phyloP scores from a whole-genome alignment of 179 eudicot species.

The Heliamphora pulchella region DNA sequence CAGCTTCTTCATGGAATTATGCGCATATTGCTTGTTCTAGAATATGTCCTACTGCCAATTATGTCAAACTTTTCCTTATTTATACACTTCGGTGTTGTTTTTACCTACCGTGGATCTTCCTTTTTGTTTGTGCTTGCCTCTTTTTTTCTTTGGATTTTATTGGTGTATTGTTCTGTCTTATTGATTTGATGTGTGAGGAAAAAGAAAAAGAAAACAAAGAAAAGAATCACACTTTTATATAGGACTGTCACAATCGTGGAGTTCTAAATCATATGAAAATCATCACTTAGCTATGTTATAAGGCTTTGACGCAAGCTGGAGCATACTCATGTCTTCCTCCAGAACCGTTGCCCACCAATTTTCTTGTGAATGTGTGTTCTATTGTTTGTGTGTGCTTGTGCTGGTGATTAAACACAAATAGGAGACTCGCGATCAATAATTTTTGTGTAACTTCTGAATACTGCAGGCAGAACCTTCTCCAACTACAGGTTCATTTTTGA shows the following conservation, averaged over 20 bases:
- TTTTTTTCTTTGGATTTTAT: conserved; percentile 22
- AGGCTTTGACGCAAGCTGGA: background rate
- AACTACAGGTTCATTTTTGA: conserved; percentile 87
- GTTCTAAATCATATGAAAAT: background rate
- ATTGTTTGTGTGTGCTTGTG: background rate
- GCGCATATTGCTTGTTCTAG: conserved; percentile 24
- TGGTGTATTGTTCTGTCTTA: conserved; percentile 18
- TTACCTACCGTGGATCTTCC: conserved; percentile 33
- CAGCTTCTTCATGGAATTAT: conserved; percentile 27
- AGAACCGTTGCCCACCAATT: background rate
- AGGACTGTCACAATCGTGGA: conserved; percentile 6
- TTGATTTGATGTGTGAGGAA: conserved; percentile 11
- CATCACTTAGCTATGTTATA: background rate
- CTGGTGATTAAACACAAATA: background rate
- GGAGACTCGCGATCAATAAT: background rate
- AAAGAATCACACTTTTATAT: conserved; percentile 15
- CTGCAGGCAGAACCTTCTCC: conserved; percentile 96
- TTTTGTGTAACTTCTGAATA: conserved; percentile 13
- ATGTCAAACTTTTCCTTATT: conserved; percentile 23
- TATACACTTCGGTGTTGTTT: conserved; percentile 42
- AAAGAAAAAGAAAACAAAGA: background rate
- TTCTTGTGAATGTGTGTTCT: background rate
- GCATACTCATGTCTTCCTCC: background rate
- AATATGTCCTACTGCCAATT: conserved; percentile 26
- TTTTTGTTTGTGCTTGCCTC: conserved; percentile 32